These are phyloP conservation scores for Spinacia oleracea DNA, from an alignment of 179 eudicot species.

Conservation along the genomic window DNA sequence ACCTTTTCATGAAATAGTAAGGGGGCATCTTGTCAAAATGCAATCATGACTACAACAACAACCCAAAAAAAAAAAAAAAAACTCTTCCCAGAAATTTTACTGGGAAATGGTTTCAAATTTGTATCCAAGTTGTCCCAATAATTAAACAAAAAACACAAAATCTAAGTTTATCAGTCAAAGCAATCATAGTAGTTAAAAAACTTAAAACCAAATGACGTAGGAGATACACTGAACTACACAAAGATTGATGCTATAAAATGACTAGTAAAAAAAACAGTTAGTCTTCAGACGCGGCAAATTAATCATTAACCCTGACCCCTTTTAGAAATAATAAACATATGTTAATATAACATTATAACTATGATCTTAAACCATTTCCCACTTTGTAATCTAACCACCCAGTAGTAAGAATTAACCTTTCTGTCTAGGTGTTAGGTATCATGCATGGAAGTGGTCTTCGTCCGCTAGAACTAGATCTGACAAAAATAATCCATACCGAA, in stretches of 20 bases:
- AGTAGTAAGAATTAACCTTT: not conserved
- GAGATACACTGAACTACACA: conserved; percentile 16
- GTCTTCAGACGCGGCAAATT: conserved; percentile 37
- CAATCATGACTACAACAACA: conserved; percentile 36
- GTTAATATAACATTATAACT: conserved; percentile 20
- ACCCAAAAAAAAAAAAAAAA: conserved; percentile 3
- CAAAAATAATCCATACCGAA: too few relatives aligned
- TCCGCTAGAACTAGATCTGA: too few relatives aligned
- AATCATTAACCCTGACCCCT: conserved; percentile 31
- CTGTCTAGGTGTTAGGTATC: not conserved
- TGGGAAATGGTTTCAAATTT: conserved; percentile 20
- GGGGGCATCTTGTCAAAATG: conserved; percentile 37
- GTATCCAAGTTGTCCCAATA: conserved; percentile 1
- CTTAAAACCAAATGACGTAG: conserved; percentile 15
- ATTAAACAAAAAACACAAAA: conserved; percentile 4
- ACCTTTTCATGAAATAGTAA: conserved; percentile 32
- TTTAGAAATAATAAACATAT: conserved; percentile 13
- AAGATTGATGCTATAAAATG: conserved; percentile 12
- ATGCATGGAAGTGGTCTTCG: not conserved
- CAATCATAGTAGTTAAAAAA: conserved; percentile 25
- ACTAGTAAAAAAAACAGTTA: conserved; percentile 21
- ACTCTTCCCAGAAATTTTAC: conserved; percentile 19
- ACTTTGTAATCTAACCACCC: not conserved
- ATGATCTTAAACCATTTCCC: conserved; percentile 14
- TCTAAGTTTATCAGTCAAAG: conserved; percentile 27